Evolutionary conservation across 441 rosid species (phyloP), one percentile per base, ranked within the genome.

Genomic region (Mallotus japonicus): DNA sequence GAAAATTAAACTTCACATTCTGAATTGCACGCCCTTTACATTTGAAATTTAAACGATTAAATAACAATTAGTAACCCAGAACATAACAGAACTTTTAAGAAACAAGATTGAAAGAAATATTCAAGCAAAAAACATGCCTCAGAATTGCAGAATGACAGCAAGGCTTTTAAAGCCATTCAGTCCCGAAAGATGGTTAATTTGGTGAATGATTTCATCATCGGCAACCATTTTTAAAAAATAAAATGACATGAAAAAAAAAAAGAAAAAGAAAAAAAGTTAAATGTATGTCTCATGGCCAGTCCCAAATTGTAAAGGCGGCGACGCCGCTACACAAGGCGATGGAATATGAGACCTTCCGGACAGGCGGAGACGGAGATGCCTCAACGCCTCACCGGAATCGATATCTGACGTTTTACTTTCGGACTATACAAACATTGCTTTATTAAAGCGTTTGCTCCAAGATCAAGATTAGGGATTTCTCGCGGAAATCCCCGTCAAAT

Each of bases 261-360:
- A 14, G 12, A 14, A 16, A 42, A 10, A 2, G 2, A 14, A 53
- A 13, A 15, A 40, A n/a, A 2, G 2, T 34, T 34, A 13, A 44
- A 75, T 85, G 86, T 82, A 16, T 64, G 83, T 74, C 89, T 84
- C 85, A 86, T 84, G 86, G 86, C 85, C 82, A 76, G 74, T 84
- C 89, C 89, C 83, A 83, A 59, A 72, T 55, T 77, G 84, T 84
- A 76, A 86, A 68, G 70, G 86, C 87, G 71, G 80, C 87, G 57
- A 86, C 80, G 86, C 86, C 67, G 87, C 86, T 84, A 73, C 79
- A 74, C 83, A 84, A 83, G 89, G 87, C 83, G 75, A 81, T 81
- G 86, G 87, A 84, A 84, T 84, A 86, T 83, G 86, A 81, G 83
- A 76, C 86, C 76, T 5, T 63, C 74, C 16, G 22, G 24, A 3